Evolutionary conservation across 2,329 filamentous ascomycete genomes (phyloP).

Genomic region (Tolypocladium amazonense): DNA sequence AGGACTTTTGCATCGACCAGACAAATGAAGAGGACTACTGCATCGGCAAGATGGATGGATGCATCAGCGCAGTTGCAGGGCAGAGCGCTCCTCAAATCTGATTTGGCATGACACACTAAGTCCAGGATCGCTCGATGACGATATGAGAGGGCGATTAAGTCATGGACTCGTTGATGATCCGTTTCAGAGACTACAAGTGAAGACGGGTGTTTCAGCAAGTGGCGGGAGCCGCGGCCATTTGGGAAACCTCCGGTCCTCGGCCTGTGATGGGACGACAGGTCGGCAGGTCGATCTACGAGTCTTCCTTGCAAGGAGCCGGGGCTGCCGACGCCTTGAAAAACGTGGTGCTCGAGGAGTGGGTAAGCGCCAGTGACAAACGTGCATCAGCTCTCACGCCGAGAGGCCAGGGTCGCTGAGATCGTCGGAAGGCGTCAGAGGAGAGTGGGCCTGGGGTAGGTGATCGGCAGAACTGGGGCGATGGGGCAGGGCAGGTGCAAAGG

Average conservation of each 20-base stretch:
- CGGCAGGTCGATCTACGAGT: not conserved
- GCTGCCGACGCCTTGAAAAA: not conserved
- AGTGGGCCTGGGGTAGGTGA: not conserved
- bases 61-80: not conserved
- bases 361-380: not conserved
- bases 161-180: not conserved
- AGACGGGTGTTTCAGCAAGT: not conserved
- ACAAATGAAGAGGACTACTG: not conserved
- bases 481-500: not conserved
- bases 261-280: not conserved
- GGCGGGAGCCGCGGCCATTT: not conserved
- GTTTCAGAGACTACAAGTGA: not conserved
- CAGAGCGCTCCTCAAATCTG: not conserved
- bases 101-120: not conserved
- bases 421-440: not conserved
- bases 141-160: not conserved
- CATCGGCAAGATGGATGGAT: not conserved
- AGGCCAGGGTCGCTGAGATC: not conserved
- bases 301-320: not conserved
- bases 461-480: not conserved
- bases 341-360: not conserved
- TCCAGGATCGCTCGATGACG: not conserved
- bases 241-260: not conserved
- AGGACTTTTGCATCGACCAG: not conserved
- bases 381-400: not conserved